Percentiles rank a stretch among this genome's conserved stretches.
phyloP scores from a whole-genome alignment of 2,329 filamentous ascomycete genomes.

The Diplodia sapinea region DNA sequence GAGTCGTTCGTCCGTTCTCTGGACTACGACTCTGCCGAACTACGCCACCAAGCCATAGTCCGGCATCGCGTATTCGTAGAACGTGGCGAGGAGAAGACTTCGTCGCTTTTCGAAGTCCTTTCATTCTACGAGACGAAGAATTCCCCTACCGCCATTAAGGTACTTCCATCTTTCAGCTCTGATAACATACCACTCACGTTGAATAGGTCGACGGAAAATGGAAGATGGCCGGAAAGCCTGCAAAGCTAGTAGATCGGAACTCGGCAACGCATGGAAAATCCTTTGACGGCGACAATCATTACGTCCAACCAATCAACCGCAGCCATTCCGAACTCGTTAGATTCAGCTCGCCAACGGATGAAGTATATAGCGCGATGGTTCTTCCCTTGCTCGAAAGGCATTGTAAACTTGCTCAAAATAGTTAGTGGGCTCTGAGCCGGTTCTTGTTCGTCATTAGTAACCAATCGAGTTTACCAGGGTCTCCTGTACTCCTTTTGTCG shows the following conservation, averaged over 20 bases:
- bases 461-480: neutral
- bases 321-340: neutral
- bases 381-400: neutral
- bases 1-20: neutral
- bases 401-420: neutral
- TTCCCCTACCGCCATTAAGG: neutral
- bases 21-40: neutral
- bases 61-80: neutral
- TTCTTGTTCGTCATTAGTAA: neutral
- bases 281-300: neutral
- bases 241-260: neutral
- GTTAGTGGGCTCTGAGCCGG: neutral
- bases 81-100: neutral
- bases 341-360: neutral
- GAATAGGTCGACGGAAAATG: neutral
- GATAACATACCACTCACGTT: neutral
- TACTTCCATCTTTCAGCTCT: no score
- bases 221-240: neutral
- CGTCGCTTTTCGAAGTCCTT: neutral
- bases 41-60: neutral
- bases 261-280: neutral
- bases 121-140: conserved; percentile 11
- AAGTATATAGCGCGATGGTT: neutral
- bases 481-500: neutral
- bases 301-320: neutral